Conservation (phyloP, 345 rosid genomes). For the Eucalyptus brandiana region DNA sequence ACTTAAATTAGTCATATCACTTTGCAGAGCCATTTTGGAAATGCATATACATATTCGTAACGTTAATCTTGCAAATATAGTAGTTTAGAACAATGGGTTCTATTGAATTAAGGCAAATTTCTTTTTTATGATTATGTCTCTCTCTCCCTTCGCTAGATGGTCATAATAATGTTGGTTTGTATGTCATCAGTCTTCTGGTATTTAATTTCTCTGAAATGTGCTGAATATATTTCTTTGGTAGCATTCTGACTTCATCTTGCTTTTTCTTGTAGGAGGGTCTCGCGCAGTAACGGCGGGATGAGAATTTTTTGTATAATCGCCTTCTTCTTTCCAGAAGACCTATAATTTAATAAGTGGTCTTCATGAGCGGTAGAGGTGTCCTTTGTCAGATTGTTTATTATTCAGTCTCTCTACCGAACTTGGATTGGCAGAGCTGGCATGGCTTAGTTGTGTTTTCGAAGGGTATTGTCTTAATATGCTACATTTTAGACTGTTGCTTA, state of each 20-base stretch:
- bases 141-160: background rate
- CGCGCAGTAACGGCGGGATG: constrained; percentile 33
- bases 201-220: background rate
- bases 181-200: background rate
- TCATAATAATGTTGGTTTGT: background rate
- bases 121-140: background rate
- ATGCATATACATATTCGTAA: background rate
- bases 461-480: background rate
- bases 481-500: background rate
- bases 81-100: background rate
- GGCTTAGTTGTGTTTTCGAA: background rate
- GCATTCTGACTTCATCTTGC: background rate
- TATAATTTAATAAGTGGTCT: background rate
- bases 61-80: background rate
- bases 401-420: background rate
- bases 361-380: background rate
- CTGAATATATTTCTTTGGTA: background rate
- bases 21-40: background rate
- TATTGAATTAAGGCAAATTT: background rate
- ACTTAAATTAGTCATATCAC: background rate
- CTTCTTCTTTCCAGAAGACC: background rate
- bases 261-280: constrained; percentile 17
- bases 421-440: background rate
- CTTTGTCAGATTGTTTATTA: background rate
- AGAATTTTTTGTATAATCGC: constrained; percentile 3